Conservation (phyloP, 1,284 basidiomycete species). For the Pseudozyma flocculosa region DNA sequence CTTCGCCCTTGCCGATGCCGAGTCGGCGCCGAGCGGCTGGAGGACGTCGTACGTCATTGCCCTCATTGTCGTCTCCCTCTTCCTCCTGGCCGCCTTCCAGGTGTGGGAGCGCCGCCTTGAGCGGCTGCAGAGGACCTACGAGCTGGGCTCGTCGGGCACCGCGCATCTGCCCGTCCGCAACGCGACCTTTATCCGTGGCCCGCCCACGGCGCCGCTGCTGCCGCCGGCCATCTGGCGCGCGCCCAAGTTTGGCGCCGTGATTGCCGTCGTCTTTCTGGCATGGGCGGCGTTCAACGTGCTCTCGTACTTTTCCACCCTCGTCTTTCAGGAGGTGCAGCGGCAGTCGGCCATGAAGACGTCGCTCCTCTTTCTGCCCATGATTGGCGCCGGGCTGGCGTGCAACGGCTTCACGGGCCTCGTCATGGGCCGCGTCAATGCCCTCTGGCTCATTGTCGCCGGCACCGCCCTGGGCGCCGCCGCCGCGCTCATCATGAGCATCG, state of each 20-base stretch:
- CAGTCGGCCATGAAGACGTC: slow-evolving; percentile 69
- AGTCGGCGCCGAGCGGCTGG: slow-evolving; percentile 72
- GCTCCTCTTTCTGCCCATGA: slow-evolving; percentile 75
- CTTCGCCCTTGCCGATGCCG: slow-evolving; percentile 76
- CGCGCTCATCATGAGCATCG: slow-evolving; percentile 67
- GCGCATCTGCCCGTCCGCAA: slow-evolving; percentile 47
- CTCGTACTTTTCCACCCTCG: slow-evolving; percentile 36
- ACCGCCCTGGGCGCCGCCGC: slow-evolving; percentile 66
- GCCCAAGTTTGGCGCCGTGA: slow-evolving; percentile 59
- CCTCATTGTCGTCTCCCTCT: slow-evolving; percentile 67
- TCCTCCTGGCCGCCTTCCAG: slow-evolving; percentile 67
- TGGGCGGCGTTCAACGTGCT: slow-evolving; percentile 67
- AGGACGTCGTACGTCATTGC: slow-evolving; percentile 64
- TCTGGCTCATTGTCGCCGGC: slow-evolving; percentile 48
- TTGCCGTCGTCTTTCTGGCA: slow-evolving; percentile 73
- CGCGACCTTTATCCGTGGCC: slow-evolving; percentile 60
- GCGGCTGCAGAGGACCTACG: slow-evolving; percentile 20
- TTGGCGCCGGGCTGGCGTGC: slow-evolving; percentile 49
- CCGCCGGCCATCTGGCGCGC: slow-evolving; percentile 47
- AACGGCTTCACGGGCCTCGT: slow-evolving; percentile 49
- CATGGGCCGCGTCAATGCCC: slow-evolving; percentile 41
- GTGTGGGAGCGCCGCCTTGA: slow-evolving; percentile 70
- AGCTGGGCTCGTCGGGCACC: slow-evolving; percentile 13
- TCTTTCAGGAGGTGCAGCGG: slow-evolving; percentile 51
- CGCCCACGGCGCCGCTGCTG: slow-evolving; percentile 33